phyloP scores from a whole-genome alignment of 208 protist species.

The Trypanosoma avium region DNA sequence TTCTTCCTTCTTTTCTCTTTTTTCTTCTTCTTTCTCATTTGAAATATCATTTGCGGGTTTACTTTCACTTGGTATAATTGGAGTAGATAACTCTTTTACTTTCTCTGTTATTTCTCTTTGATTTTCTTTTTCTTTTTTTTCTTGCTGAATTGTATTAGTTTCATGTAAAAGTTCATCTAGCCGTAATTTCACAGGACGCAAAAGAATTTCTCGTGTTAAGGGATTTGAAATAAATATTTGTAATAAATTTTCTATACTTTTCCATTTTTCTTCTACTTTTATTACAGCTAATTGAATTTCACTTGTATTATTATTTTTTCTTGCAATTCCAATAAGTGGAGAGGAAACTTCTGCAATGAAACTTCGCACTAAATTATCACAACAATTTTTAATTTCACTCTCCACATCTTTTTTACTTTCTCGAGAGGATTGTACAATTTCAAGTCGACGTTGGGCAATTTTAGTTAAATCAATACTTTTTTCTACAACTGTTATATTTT shows the following conservation, averaged over 20 bases:
- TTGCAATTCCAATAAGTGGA: slow-evolving; percentile 51
- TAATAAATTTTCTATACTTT: slow-evolving; percentile 8
- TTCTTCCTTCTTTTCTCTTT: neutral
- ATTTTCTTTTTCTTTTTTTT: neutral
- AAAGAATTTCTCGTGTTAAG: slow-evolving; percentile 19
- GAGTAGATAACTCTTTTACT: neutral
- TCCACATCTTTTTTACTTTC: slow-evolving; percentile 87
- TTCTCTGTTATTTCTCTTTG: neutral
- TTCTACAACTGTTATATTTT: slow-evolving; percentile 83
- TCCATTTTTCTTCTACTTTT: slow-evolving; percentile 1
- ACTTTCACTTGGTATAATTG: neutral
- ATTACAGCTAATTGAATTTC: slow-evolving; percentile 26
- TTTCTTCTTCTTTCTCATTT: neutral
- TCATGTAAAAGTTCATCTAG: slow-evolving; percentile 29
- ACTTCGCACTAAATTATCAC: slow-evolving; percentile 54
- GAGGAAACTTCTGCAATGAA: slow-evolving; percentile 48
- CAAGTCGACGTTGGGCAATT: slow-evolving; percentile 56
- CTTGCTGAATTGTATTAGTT: slow-evolving; percentile 7
- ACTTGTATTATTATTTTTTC: slow-evolving; percentile 34
- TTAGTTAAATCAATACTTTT: slow-evolving; percentile 64
- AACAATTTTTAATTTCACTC: slow-evolving; percentile 56
- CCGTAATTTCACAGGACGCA: slow-evolving; percentile 21
- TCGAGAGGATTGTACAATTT: slow-evolving; percentile 75
- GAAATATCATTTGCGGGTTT: neutral
- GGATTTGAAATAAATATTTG: slow-evolving; percentile 9